Base-by-base conservation (phyloP, 441 rosid species). In the Adansonia rubrostipa region DNA sequence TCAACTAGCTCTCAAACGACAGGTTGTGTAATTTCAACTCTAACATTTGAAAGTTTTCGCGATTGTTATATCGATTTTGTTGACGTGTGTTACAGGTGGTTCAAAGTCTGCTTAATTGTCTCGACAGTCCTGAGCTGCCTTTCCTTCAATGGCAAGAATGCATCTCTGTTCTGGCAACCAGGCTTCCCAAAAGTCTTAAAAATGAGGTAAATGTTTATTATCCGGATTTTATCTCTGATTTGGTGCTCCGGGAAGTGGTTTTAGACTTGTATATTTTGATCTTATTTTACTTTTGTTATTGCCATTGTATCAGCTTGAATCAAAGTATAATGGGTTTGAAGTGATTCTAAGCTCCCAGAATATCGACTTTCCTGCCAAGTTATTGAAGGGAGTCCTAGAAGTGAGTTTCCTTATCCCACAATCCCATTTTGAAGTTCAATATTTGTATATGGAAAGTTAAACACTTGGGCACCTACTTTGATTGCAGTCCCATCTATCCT, bases 81-180 rank as follows among this genome's bases (percentile, higher is more conserved):
- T 80, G 36, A 73, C 81, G 36, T 84, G 78, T 79, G 63, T 73
- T 80, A 81, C 84, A 97, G 99, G 99, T 97, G 50, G 97, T 92
- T 80, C 97, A 92, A 85, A 95, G 80, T 89, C 89, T 97, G 87
- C 97, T 97, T 17, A 87, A 79, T 69, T 97, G 97, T 85, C 99
- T 97, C 71, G 99, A 97, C 84, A 95, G 92, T 85, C 99, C 99
- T 66, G 97, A 92, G 84, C 97, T 95, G 63, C 99, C 99, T 83
- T 95, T 93, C 84, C 99, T 97, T 85, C 99, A 97, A 83, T 97
- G 99, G 99, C 99, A 95, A 92, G 99, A 97, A 85, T 90, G 93
- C 85, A 82, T 93, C 80, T 90, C 99, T 54, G 98, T 97, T 86
- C 88, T 97, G 24, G 96, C 97, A 28, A 92, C 91, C 79, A 94